Percentiles rank a stretch among this genome's conserved stretches.
Evolutionary conservation across 192 early-diverging fungal species (phyloP).

Genomic region (Backusella mclennaniae): DNA sequence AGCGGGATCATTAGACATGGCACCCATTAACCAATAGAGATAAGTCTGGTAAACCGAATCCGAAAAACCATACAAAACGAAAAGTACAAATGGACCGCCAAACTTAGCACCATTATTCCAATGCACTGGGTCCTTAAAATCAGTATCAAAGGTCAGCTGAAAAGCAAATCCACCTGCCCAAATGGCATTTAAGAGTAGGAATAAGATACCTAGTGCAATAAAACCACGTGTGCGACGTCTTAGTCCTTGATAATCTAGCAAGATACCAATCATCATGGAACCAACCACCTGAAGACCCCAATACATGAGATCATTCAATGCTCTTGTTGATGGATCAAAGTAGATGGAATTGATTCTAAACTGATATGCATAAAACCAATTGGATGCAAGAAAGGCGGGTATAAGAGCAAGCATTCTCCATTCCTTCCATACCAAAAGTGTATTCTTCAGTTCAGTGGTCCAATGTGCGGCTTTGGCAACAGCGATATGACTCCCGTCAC

Average conservation of each 20-base stretch:
- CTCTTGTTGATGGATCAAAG: constrained; percentile 67
- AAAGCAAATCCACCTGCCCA: constrained; percentile 64
- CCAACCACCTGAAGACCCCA: constrained; percentile 72
- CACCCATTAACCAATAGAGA: constrained; percentile 83
- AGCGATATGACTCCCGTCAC: constrained; percentile 62
- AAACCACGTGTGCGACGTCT: constrained; percentile 61
- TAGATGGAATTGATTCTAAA: constrained; percentile 63
- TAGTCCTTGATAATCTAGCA: constrained; percentile 60
- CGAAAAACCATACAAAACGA: constrained; percentile 71
- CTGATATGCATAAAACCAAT: constrained; percentile 79
- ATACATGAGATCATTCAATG: constrained; percentile 69
- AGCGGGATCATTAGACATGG: constrained; percentile 75
- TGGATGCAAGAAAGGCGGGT: constrained; percentile 72
- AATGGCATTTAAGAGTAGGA: constrained; percentile 49
- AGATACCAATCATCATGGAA: constrained; percentile 52
- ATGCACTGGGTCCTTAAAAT: constrained; percentile 44
- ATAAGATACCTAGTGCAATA: constrained; percentile 50
- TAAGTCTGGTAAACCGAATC: constrained; percentile 80
- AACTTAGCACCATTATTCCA: constrained; percentile 39
- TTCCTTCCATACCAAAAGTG: constrained; percentile 53
- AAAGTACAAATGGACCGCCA: constrained; percentile 66
- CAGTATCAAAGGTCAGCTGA: constrained; percentile 48
- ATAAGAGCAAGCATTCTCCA: constrained; percentile 63
- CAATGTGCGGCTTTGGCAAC: constrained; percentile 63
- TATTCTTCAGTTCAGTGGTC: constrained; percentile 45